Evolutionary conservation across 2,329 filamentous ascomycete genomes (phyloP), one percentile per base, ranked within the genome.

Genomic region (Colletotrichum camelliae): DNA sequence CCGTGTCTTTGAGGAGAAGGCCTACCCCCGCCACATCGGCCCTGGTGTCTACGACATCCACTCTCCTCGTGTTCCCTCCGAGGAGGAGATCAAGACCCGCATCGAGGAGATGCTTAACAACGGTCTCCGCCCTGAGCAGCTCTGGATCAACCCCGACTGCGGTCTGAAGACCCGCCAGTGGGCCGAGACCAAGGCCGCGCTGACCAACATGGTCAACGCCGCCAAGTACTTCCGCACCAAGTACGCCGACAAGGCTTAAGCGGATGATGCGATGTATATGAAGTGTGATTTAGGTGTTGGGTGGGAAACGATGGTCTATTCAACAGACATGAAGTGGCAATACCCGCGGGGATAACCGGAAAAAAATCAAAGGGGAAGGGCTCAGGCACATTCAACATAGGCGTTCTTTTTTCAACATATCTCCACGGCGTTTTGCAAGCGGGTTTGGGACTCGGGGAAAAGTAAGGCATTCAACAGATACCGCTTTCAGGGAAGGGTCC

Each of bases 21-120:
- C 94, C 77, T 98, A 98, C 91, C 96, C 96, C 81, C 95, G 96
- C 84, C 96, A 99, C 92, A 99, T 99, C 82, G 97, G 97, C 79
- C 97, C 97, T 79, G 97, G 96, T 94, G 97, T 99, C 88, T 99
- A 98, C 87, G 97, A 99, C 89, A 99, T 99, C 90, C 97, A 99
- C 94, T 98, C 95, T 80, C 97, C 97, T 81, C 96, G 97, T 94
- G 93, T 99, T 77, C 97, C 97, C 84, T 94, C 93, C 85, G 95
- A 98, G 93, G 92, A 98, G 90, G 97, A 99, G 93, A 98, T 99
- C 91, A 96, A 95, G 93, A 94, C 96, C 89, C 94, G 97, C 85
- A 94, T 99, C 86, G 93, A 95, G 86, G 97, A 99, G 94, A 98
- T 98, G 97, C 93, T 99, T 80, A 91, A 94, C 88, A 96, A 95